Base-by-base conservation (phyloP, 2,329 filamentous ascomycete genomes). In the Colletotrichum sp. region DNA sequence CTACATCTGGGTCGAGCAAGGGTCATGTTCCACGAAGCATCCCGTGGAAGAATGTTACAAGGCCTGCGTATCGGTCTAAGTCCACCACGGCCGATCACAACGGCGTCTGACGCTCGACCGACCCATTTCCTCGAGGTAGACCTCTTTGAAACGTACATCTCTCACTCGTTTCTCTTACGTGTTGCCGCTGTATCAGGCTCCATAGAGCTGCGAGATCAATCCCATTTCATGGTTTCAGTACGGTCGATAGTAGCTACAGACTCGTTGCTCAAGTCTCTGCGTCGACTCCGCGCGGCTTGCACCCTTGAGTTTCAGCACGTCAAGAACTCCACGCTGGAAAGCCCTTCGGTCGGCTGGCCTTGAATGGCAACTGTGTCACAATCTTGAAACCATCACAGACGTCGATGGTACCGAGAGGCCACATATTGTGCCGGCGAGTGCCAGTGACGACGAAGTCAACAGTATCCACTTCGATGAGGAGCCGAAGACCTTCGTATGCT, bases 21-120 rank as follows among this genome's bases (percentile, higher is more conserved):
- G 38, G 38, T 4, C 2, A n/a, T 3, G 1, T 1, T 43, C 8
- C 18, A n/a, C 1, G 9, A 43, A 1, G 38, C 38, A 10, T n/a
- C 3, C 38, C 16, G 38, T 43, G 38, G 38, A 43, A 43, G 18
- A n/a, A 43, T 43, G 38, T 3, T n/a, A 10, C 18, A 43, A n/a
- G 38, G 8, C 38, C 18, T 43, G 38, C 38, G 8, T n/a, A 43
- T 43, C 38, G 18, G 16, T 4, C 8, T 43, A 43, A n/a, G 38
- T 43, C 5, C 10, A 43, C 4, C 38, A 43, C 3, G 18, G 8
- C 5, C 38, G 38, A 43, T 43, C 38, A 43, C 38, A 43, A n/a
- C 16, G 16, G 16, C 38, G 38, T 43, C 38, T 43, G 38, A n/a
- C 38, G 38, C 38, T 43, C 18, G 16, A 10, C 4, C 16, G 8